Evolutionary conservation across 306 rosid species (phyloP), one percentile per base, ranked within the genome.

Genomic region (Rubus parviflorus): DNA sequence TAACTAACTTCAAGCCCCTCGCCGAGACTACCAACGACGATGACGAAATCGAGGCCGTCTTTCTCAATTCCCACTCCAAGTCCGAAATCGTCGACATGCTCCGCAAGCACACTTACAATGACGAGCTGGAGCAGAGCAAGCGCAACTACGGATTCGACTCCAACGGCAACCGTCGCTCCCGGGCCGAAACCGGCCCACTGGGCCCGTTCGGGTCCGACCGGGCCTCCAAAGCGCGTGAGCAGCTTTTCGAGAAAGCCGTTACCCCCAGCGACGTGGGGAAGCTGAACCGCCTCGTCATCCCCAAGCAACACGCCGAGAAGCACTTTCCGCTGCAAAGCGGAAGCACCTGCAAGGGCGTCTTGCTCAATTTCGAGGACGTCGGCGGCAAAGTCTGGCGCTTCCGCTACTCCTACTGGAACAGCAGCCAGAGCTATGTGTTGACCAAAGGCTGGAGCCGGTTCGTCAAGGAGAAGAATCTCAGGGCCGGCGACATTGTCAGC

Each of bases 401-500:
- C 56, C 82, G 99, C 42, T 95, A 95, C 83, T 95, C 99, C 4
- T 95, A 95, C 63, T 95, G 99, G 99, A 95, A 95, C 6, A 95
- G 98, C 43, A 95, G 98, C 81, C 98, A 94, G 78, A 95, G 98
- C 75, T 95, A 95, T 43, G 98, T 95, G 68, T 65, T 95, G 9
- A 95, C 99, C 0, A 95, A 95, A 58, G 99, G 99, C 1, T 95
- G 99, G 99, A 92, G 96, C 91, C 88, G 99, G 83, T 95, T 95
- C 86, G 99, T 95, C 35, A 95, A 90, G 73, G 99, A 95, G 77
- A 95, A 95, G 88, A 86, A 80, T 35, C 83, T 95, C 4, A 90
- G 85, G 81, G 94, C 99, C 82, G 99, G 99, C 12, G 97, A 95
- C 86, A 83, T 88, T 80, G 97, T 95, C 38, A 77, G 86, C 43